Percentiles rank a stretch among this genome's conserved stretches.
Evolutionary conservation across 179 eudicot genomes (phyloP).

Genomic region (Carnegiea gigantea): DNA sequence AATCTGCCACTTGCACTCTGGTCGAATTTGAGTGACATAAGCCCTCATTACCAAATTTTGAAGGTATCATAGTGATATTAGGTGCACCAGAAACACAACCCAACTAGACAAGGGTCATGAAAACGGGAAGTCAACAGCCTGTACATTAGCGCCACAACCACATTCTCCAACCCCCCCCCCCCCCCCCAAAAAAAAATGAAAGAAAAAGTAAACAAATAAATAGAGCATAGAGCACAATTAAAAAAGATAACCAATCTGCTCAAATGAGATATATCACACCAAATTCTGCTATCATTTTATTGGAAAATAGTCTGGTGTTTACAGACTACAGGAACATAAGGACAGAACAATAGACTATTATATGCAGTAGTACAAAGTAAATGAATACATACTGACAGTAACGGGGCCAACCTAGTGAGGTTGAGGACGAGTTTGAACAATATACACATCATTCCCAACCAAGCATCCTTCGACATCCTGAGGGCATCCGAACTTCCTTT

Average conservation of each 20-base stretch:
- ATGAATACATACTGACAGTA: background rate
- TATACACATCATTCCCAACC: conserved; percentile 73
- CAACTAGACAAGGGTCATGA: conserved; percentile 27
- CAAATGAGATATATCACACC: background rate
- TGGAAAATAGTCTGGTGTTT: conserved; percentile 9
- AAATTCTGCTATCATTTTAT: background rate
- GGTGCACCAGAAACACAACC: conserved; percentile 12
- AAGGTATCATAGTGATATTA: conserved; percentile 14
- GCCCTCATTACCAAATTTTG: background rate
- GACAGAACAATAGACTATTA: background rate
- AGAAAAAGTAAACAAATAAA: background rate
- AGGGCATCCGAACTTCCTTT: conserved; percentile 75
- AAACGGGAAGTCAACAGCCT: conserved; percentile 15
- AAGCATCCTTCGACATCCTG: conserved; percentile 96
- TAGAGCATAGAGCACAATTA: background rate
- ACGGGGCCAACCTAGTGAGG: conserved; percentile 37
- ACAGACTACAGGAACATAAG: conserved; percentile 3
- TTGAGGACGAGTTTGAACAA: conserved; percentile 96
- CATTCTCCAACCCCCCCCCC: background rate
- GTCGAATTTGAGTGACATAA: conserved; percentile 1
- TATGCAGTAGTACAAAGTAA: background rate
- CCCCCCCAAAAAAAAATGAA: background rate
- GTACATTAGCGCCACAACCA: background rate
- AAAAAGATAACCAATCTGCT: background rate
- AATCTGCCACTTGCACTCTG: background rate